Percentiles rank a stretch among this genome's conserved stretches.
phyloP scores from a whole-genome alignment of 495 filamentous ascomycete genomes.

The Annulohypoxylon maeteangense region DNA sequence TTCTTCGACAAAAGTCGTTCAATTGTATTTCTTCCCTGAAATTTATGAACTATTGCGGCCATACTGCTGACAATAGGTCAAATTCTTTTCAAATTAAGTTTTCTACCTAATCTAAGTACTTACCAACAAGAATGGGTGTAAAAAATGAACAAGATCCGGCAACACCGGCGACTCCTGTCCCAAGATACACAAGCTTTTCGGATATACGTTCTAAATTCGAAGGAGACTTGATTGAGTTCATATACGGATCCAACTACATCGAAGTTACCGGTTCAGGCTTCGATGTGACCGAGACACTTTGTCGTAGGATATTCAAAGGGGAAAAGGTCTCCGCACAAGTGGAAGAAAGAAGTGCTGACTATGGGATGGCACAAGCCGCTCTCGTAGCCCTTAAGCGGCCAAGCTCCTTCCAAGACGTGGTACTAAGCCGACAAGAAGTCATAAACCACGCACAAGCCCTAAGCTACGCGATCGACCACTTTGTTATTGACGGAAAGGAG shows the following conservation, averaged over 20 bases:
- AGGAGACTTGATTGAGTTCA: conserved; percentile 21
- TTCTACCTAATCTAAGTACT: no score
- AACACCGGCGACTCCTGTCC: neutral
- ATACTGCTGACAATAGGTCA: no score
- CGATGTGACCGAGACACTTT: conserved; percentile 36
- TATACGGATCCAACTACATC: conserved; percentile 49
- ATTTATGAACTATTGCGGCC: no score
- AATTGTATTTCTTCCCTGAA: no score
- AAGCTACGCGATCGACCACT: conserved; percentile 38
- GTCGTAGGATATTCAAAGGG: conserved; percentile 27
- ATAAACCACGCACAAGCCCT: conserved; percentile 53
- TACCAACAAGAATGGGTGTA: neutral
- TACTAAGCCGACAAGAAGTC: conserved; percentile 45
- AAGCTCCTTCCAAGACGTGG: conserved; percentile 22
- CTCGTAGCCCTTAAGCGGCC: conserved; percentile 12
- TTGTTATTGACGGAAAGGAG: conserved; percentile 35
- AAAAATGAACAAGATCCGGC: neutral
- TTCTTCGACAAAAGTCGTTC: no score
- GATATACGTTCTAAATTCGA: conserved; percentile 1
- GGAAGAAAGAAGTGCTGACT: conserved; percentile 29
- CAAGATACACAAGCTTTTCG: neutral
- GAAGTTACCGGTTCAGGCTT: conserved; percentile 40
- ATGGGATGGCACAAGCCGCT: conserved; percentile 1
- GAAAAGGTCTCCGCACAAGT: conserved; percentile 16
- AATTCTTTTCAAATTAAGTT: no score